Conservation (phyloP, 306 rosid genomes). For the Rosa lucieae region DNA sequence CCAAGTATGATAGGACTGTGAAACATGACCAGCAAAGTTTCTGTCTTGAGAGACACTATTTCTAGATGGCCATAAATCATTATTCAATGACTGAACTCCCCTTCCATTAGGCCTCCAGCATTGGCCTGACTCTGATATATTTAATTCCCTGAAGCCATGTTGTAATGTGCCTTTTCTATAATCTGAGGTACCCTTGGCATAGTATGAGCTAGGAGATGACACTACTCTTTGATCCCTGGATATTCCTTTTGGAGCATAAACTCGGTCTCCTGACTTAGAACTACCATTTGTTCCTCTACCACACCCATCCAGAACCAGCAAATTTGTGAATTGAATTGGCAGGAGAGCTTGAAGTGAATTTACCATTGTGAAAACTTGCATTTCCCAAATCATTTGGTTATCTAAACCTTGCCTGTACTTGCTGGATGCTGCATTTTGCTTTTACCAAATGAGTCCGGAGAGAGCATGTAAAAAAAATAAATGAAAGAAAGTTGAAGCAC, state of each 20-base stretch:
- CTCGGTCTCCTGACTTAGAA: not conserved
- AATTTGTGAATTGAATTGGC: slow-evolving; percentile 9
- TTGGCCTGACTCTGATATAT: not conserved
- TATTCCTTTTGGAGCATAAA: not conserved
- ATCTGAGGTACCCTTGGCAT: not conserved
- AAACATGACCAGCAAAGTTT: not conserved
- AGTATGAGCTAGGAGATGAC: not conserved
- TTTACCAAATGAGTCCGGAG: not conserved
- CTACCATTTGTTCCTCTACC: slow-evolving; percentile 30
- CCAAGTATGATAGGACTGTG: not conserved
- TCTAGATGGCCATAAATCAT: slow-evolving; percentile 14
- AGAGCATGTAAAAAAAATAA: not conserved
- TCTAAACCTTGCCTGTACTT: slow-evolving; percentile 1
- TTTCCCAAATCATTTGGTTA: not conserved
- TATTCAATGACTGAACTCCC: slow-evolving; percentile 4
- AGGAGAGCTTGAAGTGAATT: not conserved
- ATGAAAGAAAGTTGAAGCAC: not conserved
- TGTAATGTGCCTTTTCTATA: not conserved
- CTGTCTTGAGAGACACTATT: not conserved
- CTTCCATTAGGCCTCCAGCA: not conserved
- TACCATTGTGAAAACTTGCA: not conserved
- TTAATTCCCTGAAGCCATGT: not conserved
- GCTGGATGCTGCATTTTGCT: slow-evolving; percentile 12
- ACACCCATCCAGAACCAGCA: slow-evolving; percentile 32
- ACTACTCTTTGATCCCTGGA: not conserved